These are phyloP conservation scores for Sporobolomyces roseus DNA, from an alignment of 768 basidiomycete species.

Conservation along the genomic window DNA sequence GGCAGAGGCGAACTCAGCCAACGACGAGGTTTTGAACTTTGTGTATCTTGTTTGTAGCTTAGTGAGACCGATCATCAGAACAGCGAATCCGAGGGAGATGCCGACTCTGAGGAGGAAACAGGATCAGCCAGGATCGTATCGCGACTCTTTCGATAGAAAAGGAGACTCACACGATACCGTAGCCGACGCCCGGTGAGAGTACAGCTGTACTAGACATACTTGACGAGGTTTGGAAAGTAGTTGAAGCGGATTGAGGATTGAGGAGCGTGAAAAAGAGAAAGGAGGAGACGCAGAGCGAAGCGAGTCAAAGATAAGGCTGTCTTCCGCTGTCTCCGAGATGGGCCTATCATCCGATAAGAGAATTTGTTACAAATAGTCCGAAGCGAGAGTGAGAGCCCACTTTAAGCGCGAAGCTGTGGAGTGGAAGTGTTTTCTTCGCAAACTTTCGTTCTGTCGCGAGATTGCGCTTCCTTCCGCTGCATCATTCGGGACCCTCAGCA, in stretches of 20 bases:
- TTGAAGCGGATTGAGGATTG: background rate
- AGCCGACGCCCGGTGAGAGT: slow-evolving; percentile 21
- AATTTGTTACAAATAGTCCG: too few relatives aligned
- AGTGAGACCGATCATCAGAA: slow-evolving; percentile 71
- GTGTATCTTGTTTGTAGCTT: slow-evolving; percentile 81
- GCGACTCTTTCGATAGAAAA: too few relatives aligned
- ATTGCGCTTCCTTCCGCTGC: too few relatives aligned
- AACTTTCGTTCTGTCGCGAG: too few relatives aligned
- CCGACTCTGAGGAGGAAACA: background rate
- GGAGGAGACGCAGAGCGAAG: background rate
- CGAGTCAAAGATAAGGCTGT: background rate
- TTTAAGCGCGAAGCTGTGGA: too few relatives aligned
- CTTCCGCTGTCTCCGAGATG: background rate
- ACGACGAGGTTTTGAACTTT: slow-evolving; percentile 45
- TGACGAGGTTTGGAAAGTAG: background rate
- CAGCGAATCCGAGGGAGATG: slow-evolving; percentile 73
- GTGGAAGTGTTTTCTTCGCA: too few relatives aligned
- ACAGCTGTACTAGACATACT: slow-evolving; percentile 19
- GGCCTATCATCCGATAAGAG: background rate
- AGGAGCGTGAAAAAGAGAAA: background rate
- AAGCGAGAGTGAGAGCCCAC: too few relatives aligned
- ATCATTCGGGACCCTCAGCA: too few relatives aligned
- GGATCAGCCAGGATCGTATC: too few relatives aligned
- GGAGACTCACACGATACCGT: too few relatives aligned
- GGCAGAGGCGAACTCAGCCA: slow-evolving; percentile 56